Conservation (phyloP, 352 stramenopile species). For the Phytophthora cryptogea region DNA sequence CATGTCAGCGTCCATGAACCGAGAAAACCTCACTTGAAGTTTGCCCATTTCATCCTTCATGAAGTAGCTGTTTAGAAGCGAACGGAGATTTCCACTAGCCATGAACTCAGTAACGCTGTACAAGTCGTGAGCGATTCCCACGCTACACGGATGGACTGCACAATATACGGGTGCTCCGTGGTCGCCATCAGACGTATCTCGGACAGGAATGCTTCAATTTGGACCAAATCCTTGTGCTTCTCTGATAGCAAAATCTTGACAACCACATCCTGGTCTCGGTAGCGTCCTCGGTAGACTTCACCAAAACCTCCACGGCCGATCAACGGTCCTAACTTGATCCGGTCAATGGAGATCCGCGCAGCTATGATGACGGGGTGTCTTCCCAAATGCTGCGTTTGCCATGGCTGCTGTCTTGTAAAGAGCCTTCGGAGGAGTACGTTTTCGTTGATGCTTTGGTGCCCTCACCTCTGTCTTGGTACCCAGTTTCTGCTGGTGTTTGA, state of each 20-base stretch:
- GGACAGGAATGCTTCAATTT: slow-evolving; percentile 26
- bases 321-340: slow-evolving; percentile 1
- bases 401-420: neutral
- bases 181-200: slow-evolving; percentile 28
- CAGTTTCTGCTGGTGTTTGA: neutral
- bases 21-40: slow-evolving; percentile 3
- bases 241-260: slow-evolving; percentile 26
- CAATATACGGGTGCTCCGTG: slow-evolving; percentile 23
- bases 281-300: slow-evolving; percentile 31
- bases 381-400: neutral
- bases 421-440: slow-evolving; percentile 1
- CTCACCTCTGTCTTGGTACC: neutral
- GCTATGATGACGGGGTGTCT: slow-evolving; percentile 2
- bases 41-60: slow-evolving; percentile 9
- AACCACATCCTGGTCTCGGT: slow-evolving; percentile 19
- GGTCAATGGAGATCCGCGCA: slow-evolving; percentile 18
- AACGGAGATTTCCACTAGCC: slow-evolving; percentile 25
- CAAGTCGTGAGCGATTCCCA: slow-evolving; percentile 34
- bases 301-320: slow-evolving; percentile 26
- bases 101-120: slow-evolving; percentile 36
- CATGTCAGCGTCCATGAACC: neutral
- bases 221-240: slow-evolving; percentile 4
- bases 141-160: slow-evolving; percentile 16
- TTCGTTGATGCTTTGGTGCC: neutral
- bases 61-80: slow-evolving; percentile 11